Conservation (phyloP, 2,329 filamentous ascomycete genomes). For the Rosellinia necatrix region DNA sequence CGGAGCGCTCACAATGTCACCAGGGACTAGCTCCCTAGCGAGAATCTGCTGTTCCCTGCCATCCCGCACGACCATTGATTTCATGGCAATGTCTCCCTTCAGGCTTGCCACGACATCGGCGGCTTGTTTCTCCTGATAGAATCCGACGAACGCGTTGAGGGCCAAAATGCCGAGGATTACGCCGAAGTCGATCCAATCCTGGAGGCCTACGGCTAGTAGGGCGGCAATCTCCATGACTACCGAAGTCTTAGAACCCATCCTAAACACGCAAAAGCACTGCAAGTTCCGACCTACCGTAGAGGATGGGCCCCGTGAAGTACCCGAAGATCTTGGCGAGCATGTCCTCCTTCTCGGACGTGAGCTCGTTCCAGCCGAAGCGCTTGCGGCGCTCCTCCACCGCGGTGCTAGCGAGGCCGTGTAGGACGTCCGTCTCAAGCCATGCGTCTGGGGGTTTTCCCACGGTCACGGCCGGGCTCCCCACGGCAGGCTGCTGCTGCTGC, state of each 20-base stretch:
- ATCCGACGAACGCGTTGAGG: conserved; percentile 77
- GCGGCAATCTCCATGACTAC: conserved; percentile 79
- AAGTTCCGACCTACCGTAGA: conserved; percentile 63
- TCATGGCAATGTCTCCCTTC: conserved; percentile 81
- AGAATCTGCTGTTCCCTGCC: conserved; percentile 71
- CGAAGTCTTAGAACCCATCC: neutral
- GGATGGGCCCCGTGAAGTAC: conserved; percentile 75
- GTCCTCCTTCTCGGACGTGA: conserved; percentile 72
- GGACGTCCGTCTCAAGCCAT: conserved; percentile 69
- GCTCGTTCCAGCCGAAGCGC: conserved; percentile 70
- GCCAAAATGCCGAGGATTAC: conserved; percentile 77
- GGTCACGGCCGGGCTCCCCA: conserved; percentile 42
- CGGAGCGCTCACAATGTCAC: conserved; percentile 68
- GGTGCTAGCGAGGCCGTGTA: conserved; percentile 57
- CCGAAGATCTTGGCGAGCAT: conserved; percentile 70
- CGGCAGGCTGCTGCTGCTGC: conserved; percentile 42
- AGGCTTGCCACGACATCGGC: conserved; percentile 75
- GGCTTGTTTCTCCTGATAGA: conserved; percentile 82
- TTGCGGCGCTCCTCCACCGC: conserved; percentile 67
- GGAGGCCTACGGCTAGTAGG: conserved; percentile 72
- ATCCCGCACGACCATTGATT: conserved; percentile 69
- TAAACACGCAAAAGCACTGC: neutral
- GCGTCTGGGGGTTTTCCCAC: conserved; percentile 60
- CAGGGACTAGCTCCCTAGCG: conserved; percentile 74
- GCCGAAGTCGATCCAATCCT: conserved; percentile 78